Percentiles rank a stretch among this genome's conserved stretches.
phyloP scores from a whole-genome alignment of 345 rosid genomes.

The Arabis hirsuta region DNA sequence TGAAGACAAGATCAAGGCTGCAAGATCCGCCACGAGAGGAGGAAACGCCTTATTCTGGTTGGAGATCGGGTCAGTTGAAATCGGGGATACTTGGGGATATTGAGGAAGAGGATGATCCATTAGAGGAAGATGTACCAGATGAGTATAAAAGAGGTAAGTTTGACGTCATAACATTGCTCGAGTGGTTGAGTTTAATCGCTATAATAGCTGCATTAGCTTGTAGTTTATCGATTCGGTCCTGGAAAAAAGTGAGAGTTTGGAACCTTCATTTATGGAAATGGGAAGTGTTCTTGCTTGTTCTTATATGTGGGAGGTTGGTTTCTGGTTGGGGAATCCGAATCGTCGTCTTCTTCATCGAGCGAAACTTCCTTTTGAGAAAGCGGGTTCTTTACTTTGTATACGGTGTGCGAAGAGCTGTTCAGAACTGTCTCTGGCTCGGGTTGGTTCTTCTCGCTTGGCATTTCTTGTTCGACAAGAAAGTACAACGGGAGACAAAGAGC shows the following conservation, averaged over 20 bases:
- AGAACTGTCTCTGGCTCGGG: constrained; percentile 85
- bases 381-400: constrained; percentile 83
- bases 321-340: constrained; percentile 90
- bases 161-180: constrained; percentile 53
- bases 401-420: constrained; percentile 77
- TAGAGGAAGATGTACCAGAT: constrained; percentile 77
- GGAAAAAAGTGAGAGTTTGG: constrained; percentile 50
- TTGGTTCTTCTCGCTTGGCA: constrained; percentile 77
- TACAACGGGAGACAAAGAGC: constrained; percentile 45
- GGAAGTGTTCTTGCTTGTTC: constrained; percentile 73
- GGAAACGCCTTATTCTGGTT: constrained; percentile 46
- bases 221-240: constrained; percentile 50
- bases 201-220: constrained; percentile 57
- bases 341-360: constrained; percentile 75
- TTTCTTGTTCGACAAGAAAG: constrained; percentile 63
- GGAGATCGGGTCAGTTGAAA: constrained; percentile 58
- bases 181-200: constrained; percentile 70
- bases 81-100: constrained; percentile 54
- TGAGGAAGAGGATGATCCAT: constrained; percentile 75
- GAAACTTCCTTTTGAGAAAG: constrained; percentile 74
- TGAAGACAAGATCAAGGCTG: constrained; percentile 77
- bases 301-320: constrained; percentile 82
- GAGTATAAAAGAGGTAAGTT: constrained; percentile 53
- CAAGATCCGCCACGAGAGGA: constrained; percentile 67
- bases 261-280: constrained; percentile 84